Percentiles rank a stretch among this genome's conserved stretches.
Evolutionary conservation across 2,329 filamentous ascomycete genomes (phyloP).

Genomic region (Penicillium brasilianum): DNA sequence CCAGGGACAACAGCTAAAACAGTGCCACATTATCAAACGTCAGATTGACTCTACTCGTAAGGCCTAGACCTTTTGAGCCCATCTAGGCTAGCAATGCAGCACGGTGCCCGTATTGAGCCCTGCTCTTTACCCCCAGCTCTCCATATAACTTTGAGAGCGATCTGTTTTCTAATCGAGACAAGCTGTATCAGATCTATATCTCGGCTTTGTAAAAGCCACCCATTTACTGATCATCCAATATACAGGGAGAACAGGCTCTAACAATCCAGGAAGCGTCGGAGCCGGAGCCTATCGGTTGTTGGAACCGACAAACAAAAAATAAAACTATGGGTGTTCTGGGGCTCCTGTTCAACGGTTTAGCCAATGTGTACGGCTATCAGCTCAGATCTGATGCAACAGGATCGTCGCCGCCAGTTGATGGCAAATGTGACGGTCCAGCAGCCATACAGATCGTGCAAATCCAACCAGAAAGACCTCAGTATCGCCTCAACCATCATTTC

Average conservation of each 20-base stretch:
- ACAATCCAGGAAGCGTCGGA: constrained; percentile 10
- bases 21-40: constrained; percentile 29
- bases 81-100: neutral
- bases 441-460: constrained; percentile 12
- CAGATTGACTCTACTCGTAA: constrained; percentile 30
- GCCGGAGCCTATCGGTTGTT: constrained; percentile 26
- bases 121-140: neutral
- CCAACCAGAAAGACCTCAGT: constrained; percentile 23
- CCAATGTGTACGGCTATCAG: constrained; percentile 16
- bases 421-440: constrained; percentile 22
- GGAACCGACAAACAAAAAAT: constrained; percentile 22
- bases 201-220: neutral
- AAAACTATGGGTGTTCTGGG: constrained; percentile 17
- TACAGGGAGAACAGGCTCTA: neutral
- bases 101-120: neutral
- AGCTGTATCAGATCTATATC: neutral
- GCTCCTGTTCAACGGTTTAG: constrained; percentile 13
- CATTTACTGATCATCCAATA: neutral
- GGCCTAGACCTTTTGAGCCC: constrained; percentile 25
- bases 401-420: constrained; percentile 17
- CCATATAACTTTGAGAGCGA: neutral
- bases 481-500: constrained; percentile 18
- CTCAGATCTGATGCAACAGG: constrained; percentile 19
- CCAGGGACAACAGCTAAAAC: constrained; percentile 23
- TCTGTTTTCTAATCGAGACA: neutral